Evolutionary conservation across 2,329 filamentous ascomycete species (phyloP).

Genomic region (Fusarium austroafricanum): DNA sequence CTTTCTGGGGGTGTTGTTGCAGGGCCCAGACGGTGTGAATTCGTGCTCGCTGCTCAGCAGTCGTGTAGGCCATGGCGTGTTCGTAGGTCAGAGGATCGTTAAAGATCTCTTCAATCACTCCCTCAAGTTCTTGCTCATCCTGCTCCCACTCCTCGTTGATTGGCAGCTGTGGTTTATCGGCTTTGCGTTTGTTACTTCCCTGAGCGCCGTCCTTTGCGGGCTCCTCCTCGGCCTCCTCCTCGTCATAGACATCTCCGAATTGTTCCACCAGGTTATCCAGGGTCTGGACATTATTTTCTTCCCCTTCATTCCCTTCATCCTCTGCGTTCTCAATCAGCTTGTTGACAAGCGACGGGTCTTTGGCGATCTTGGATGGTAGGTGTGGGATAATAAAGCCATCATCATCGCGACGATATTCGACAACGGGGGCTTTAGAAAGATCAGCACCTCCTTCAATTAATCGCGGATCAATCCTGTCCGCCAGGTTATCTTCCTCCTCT

Average conservation of each 20-base stretch:
- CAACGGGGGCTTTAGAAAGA: slow-evolving; percentile 49
- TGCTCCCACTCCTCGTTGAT: slow-evolving; percentile 72
- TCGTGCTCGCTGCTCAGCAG: slow-evolving; percentile 65
- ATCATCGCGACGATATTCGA: slow-evolving; percentile 65
- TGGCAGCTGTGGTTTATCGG: slow-evolving; percentile 59
- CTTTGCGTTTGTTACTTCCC: slow-evolving; percentile 40
- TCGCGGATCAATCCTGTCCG: slow-evolving; percentile 27
- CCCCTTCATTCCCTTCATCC: slow-evolving; percentile 22
- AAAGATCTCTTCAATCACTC: slow-evolving; percentile 77
- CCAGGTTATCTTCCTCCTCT: slow-evolving; percentile 18
- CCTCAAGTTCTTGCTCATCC: slow-evolving; percentile 73
- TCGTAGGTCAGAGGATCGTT: slow-evolving; percentile 68
- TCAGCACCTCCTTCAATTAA: slow-evolving; percentile 50
- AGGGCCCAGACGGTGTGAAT: slow-evolving; percentile 65
- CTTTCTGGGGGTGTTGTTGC: slow-evolving; percentile 59
- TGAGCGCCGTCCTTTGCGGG: slow-evolving; percentile 24
- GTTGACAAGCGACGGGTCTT: slow-evolving; percentile 47
- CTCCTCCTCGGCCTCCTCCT: slow-evolving; percentile 25
- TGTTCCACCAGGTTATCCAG: slow-evolving; percentile 58
- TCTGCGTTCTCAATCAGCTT: slow-evolving; percentile 29
- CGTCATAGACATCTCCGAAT: slow-evolving; percentile 57
- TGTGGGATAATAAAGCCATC: slow-evolving; percentile 76
- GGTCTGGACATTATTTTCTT: slow-evolving; percentile 44
- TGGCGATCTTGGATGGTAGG: slow-evolving; percentile 55
- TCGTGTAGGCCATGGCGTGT: slow-evolving; percentile 68